Percentiles rank a stretch among this genome's conserved stretches.
Conservation (phyloP, 2,329 filamentous ascomycete genomes). For the Hansfordia pulvinata region DNA sequence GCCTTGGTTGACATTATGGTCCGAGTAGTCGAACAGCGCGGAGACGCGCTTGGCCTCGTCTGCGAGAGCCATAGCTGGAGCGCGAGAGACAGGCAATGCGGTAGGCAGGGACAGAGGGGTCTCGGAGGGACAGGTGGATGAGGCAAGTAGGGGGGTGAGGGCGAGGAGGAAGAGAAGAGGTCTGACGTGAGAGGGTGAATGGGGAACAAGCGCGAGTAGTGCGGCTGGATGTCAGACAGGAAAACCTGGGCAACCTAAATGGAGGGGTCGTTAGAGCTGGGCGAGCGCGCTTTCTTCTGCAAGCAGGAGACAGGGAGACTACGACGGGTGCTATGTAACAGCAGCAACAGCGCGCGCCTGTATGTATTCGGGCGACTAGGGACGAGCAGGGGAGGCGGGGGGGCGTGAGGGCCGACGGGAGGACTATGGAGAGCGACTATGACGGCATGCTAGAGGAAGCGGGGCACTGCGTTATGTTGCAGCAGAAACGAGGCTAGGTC, state of each 20-base stretch:
- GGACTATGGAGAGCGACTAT: no score
- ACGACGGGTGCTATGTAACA: conserved; percentile 15
- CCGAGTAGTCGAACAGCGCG: conserved; percentile 71
- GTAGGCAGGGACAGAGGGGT: conserved; percentile 40
- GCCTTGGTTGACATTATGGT: conserved; percentile 64
- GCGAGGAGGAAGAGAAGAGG: conserved; percentile 18
- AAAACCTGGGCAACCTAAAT: conserved; percentile 37
- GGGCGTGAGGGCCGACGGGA: no score
- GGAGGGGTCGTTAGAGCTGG: conserved; percentile 9
- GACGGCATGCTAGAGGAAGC: no score
- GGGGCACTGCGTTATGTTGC: no score
- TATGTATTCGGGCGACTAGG: no score
- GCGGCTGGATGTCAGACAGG: conserved; percentile 33
- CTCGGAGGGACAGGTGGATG: conserved; percentile 34
- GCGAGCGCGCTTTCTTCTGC: conserved; percentile 6
- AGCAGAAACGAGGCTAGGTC: no score
- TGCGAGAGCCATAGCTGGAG: conserved; percentile 45
- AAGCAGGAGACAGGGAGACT: conserved; percentile 6
- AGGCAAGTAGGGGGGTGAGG: conserved; percentile 24
- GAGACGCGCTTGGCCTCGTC: conserved; percentile 70
- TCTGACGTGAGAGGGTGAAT: conserved; percentile 12
- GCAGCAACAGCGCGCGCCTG: no score
- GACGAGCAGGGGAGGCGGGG: no score
- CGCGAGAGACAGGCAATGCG: conserved; percentile 36
- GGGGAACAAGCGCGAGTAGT: conserved; percentile 20